Evolutionary conservation across 257 asterid species (phyloP), one percentile per base, ranked within the genome.

Genomic region (Echium plantagineum): DNA sequence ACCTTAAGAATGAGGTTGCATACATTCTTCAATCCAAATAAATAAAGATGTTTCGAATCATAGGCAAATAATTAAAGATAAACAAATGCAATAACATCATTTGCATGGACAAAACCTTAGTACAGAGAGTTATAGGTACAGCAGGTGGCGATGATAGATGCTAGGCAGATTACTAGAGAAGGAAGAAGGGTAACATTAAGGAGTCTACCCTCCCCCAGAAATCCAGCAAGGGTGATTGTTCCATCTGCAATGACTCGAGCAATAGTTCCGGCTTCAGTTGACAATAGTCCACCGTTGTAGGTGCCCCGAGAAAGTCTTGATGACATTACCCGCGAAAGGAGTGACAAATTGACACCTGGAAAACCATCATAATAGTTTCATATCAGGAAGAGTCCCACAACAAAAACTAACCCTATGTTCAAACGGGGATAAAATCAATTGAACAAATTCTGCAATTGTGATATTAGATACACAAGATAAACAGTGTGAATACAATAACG

Each of bases 261-360:
- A 52, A 90, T 62, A 8, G 97, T 90, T 55, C 97, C 97, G 13
- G 96, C 95, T 78, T 87, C 96, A 4, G 97, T 90, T 26, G 96
- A 90, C 67, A 90, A 46, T 65, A 90, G 93, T 53, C 97, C 97
- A 0, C 96, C 97, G 1, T 90, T 90, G 72, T 59, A 90, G 53
- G 97, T 90, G 31, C 96, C 97, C 6, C 96, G 97, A 60, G 97
- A 87, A 66, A 90, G 97, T 79, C 97, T 76, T 10, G 96, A 90
- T 21, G 97, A 83, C 97, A 90, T 90, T 26, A 90, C 97, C 75
- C 94, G 80, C 5, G 97, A 90, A 67, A 90, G 97, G 31, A 90
- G 80, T 0, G 96, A 85, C 60, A 90, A 67, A 66, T 90, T 90
- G 16, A 90, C 97, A 18, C 95, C 97, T 85, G 74, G 0, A 52